Evolutionary conservation across 129 eudicot species (phyloP).

Genomic region (Pulicaria dysenterica): DNA sequence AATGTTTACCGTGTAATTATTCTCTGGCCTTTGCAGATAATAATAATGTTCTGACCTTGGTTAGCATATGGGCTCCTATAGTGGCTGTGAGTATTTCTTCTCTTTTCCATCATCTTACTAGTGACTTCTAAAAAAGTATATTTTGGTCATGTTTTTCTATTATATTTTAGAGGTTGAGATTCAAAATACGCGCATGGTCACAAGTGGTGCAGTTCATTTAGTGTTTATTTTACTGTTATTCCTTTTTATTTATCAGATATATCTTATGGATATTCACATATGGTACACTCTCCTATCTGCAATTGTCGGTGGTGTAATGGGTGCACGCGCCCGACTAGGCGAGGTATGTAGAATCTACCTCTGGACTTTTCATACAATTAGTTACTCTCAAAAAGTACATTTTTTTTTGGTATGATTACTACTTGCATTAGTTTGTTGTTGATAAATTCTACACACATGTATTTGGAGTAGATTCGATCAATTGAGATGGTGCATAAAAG

Average conservation of each 20-base stretch:
- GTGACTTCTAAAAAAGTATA: constrained; percentile 11
- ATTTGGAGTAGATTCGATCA: constrained; percentile 75
- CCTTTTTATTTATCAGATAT: constrained; percentile 60
- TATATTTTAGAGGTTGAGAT: too few relatives aligned
- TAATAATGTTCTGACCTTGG: constrained; percentile 72
- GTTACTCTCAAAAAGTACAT: constrained; percentile 1
- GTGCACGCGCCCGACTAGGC: constrained; percentile 94
- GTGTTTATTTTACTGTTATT: neutral
- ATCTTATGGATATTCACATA: constrained; percentile 92
- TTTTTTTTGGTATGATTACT: neutral
- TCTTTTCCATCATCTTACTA: constrained; percentile 22
- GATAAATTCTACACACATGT: constrained; percentile 2
- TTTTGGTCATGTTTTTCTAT: neutral
- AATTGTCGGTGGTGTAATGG: constrained; percentile 95
- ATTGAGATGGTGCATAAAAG: constrained; percentile 96
- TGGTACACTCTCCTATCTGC: constrained; percentile 95
- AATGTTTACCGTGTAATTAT: constrained; percentile 20
- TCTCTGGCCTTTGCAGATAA: constrained; percentile 58
- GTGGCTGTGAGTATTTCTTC: constrained; percentile 74
- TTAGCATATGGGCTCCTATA: constrained; percentile 95
- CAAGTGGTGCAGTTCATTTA: constrained; percentile 12
- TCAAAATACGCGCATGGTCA: neutral
- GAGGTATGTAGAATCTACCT: constrained; percentile 57
- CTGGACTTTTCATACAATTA: neutral
- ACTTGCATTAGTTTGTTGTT: constrained; percentile 9